Evolutionary conservation across 306 rosid genomes (phyloP), one percentile per base, ranked within the genome.

Genomic region (Vigna hirtella): DNA sequence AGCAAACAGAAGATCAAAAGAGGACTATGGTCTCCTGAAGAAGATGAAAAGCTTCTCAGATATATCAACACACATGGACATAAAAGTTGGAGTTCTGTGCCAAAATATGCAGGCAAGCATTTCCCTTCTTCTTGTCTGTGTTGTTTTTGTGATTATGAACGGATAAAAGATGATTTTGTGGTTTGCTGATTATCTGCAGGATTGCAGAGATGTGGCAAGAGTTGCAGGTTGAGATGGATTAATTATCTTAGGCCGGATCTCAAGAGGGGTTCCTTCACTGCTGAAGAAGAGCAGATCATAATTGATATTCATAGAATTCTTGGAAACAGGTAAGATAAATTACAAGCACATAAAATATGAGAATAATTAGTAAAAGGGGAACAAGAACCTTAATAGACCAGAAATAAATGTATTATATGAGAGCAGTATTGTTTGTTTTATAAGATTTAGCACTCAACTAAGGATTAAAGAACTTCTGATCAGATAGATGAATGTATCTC

Each of bases 1-100:
- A 80, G 79, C 86, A 93, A 93, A 70, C 92, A 88, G 85, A 91
- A 86, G 84, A 90, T 94, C 66, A 94, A 91, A 78, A 90, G 93
- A 83, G 98, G 98, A 7, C 74, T 93, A 10, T 93, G 98, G 98
- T 91, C 97, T 71, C 97, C 98, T 47, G 98, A 93, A 80, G 98
- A 93, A 88, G 98, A 93, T 83, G 98, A 90, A 76, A 90, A 86
- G 82, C 93, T 94, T 9, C 2, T 89, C 28, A 79, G 49, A n/a
- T 83, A 87, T 64, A 87, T 93, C 50, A 80, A 85, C 53, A 81
- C 77, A 38, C 79, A 81, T 51, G 91, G 98, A 57, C 92, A 90
- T 51, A 91, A 85, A 40, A 88, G 93, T 32, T 93, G 98, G 98
- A 91, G 97, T 65, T 77, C 96, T 30, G 84, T 93, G 12, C 97